These are phyloP conservation scores for Neopestalotiopsis sp. DNA, from an alignment of 2,329 filamentous ascomycete species.

Conservation along the genomic window DNA sequence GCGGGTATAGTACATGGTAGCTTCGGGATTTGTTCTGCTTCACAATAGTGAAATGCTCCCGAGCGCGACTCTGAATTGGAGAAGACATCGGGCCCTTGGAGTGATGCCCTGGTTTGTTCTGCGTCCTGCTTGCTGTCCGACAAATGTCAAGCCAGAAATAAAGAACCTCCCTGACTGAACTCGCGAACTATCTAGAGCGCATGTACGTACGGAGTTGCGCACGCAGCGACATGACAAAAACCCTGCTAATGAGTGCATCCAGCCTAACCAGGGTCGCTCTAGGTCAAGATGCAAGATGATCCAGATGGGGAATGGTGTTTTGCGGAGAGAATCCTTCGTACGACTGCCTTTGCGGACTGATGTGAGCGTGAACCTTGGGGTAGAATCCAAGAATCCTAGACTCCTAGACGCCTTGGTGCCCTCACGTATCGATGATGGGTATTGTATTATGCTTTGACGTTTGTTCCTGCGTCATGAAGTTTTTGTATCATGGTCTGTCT, in stretches of 20 bases:
- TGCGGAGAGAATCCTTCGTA: not conserved
- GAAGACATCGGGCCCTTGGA: not conserved
- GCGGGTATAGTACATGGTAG: not conserved
- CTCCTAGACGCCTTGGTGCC: not conserved
- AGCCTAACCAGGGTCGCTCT: not conserved
- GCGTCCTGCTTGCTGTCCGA: too few species aligned
- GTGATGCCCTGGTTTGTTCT: not conserved
- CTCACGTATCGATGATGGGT: not conserved
- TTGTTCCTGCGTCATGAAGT: not conserved
- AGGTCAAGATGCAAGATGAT: not conserved
- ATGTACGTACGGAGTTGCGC: too few species aligned
- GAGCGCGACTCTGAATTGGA: not conserved
- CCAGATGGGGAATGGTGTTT: not conserved
- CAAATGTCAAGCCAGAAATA: too few species aligned
- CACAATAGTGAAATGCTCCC: not conserved
- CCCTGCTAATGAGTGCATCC: not conserved
- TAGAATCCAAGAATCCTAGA: not conserved
- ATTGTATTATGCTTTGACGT: not conserved
- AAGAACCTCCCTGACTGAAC: too few species aligned
- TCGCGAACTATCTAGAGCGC: too few species aligned
- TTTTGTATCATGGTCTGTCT: not conserved
- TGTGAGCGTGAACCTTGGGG: not conserved
- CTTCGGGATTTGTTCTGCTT: not conserved
- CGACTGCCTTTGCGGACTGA: not conserved
- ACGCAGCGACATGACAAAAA: not conserved